Percentiles rank a stretch among this genome's conserved stretches.
Conservation (phyloP, 495 filamentous ascomycete genomes). For the Trichoderma virens region DNA sequence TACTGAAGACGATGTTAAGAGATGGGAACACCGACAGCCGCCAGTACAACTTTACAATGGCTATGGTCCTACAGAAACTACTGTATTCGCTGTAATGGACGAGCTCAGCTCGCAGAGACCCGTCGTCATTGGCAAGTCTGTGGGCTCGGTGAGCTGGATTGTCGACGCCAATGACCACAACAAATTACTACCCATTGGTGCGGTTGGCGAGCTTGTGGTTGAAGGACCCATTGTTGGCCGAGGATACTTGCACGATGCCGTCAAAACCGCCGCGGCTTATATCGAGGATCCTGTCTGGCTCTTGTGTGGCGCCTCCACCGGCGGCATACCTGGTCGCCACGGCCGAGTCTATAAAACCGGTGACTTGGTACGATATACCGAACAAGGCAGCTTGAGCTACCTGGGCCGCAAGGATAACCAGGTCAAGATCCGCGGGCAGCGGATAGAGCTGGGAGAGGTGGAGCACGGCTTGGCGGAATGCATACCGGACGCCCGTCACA, state of each 20-base stretch:
- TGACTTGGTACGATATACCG: too few relatives aligned
- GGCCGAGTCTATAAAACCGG: too few relatives aligned
- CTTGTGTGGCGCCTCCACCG: not conserved
- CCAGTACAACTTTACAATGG: not conserved
- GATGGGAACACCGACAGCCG: constrained; percentile 15
- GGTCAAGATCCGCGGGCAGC: too few relatives aligned
- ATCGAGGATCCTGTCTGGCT: constrained; percentile 35
- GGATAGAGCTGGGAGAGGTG: too few relatives aligned
- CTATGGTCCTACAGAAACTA: constrained; percentile 4
- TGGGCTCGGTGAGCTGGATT: constrained; percentile 31
- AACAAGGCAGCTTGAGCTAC: too few relatives aligned
- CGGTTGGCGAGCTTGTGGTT: constrained; percentile 44
- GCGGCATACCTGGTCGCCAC: constrained; percentile 6
- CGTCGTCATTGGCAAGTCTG: constrained; percentile 14
- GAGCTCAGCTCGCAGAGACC: not conserved
- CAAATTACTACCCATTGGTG: constrained; percentile 41
- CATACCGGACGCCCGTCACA: too few relatives aligned
- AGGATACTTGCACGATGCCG: constrained; percentile 30
- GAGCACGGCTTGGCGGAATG: too few relatives aligned
- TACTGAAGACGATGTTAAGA: constrained; percentile 12
- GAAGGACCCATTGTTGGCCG: constrained; percentile 38
- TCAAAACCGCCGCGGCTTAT: constrained; percentile 27
- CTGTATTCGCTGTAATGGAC: not conserved
- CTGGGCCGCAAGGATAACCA: too few relatives aligned
- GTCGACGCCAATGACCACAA: constrained; percentile 38